Base-by-base conservation (phyloP, 345 rosid genomes). In the Aquilaria malaccensis region DNA sequence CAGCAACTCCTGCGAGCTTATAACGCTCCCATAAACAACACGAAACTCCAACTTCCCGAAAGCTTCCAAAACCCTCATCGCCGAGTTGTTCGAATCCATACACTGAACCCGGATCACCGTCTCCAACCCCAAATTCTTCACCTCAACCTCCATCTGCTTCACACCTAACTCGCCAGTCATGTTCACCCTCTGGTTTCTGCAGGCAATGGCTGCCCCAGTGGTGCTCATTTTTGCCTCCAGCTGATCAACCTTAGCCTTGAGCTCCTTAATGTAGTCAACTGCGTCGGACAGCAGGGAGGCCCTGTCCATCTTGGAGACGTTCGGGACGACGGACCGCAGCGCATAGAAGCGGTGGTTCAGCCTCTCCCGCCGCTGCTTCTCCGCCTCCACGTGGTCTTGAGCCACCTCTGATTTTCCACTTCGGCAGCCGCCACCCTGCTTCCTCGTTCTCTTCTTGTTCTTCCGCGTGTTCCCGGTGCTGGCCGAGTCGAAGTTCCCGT, bases 301-400 rank as follows among this genome's bases (percentile, higher is more conserved):
- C 73, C 83, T 91, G 67, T 91, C 98, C 98, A 91, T 88, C 67
- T 84, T 91, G 0, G 96, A 88, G 13, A 91, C 89, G 56, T 86
- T 88, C 6, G 98, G 96, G 52, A 91, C 98, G 11, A 84, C 96
- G 0, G 98, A 84, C 22, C 98, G 76, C 10, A 91, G 81, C 0
- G 92, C 81, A 37, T 83, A 86, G 72, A 88, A 91, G 3, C 96
- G 76, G 50, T 80, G 84, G 65, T 91, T 88, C 5, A 91, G 85
- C 67, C 83, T 81, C 78, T 88, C 91, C 52, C 98, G 81, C 55
- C 97, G 72, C 69, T 83, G 87, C 63, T 91, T 80, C 77, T 91
- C 97, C 1, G 94, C 88, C 67, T 91, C 96, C 0, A 91, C 94
- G 11, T 83, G 91, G 72, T 83, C 85, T 31, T 71, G 7, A 32